These are phyloP conservation scores for Claviceps monticola DNA, from an alignment of 2,329 filamentous ascomycete species.

Conservation along the genomic window DNA sequence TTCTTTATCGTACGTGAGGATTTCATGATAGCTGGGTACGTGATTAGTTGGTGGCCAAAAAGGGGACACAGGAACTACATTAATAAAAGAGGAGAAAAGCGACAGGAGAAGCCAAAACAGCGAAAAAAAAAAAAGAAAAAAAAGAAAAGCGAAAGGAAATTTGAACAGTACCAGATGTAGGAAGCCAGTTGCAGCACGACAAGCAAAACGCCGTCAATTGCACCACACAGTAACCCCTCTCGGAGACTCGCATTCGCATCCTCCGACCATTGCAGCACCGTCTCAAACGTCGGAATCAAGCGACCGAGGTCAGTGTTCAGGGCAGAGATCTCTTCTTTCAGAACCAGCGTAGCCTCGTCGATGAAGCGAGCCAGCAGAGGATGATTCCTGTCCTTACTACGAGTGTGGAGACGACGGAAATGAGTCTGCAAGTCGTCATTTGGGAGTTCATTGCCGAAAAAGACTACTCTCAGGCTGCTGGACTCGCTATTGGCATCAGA, in stretches of 20 bases:
- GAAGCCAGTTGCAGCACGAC: constrained; percentile 24
- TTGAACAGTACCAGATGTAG: constrained; percentile 26
- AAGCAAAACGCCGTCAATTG: constrained; percentile 31
- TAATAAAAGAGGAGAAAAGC: not conserved
- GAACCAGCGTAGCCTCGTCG: not conserved
- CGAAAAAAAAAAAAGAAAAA: not conserved
- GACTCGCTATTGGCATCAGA: not conserved
- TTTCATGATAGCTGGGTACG: not conserved
- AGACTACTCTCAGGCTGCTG: not conserved
- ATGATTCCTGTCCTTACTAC: constrained; percentile 1
- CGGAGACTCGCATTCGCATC: constrained; percentile 21
- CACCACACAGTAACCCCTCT: constrained; percentile 24
- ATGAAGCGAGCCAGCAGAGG: not conserved
- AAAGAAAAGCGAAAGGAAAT: not conserved
- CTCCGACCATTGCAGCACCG: constrained; percentile 17
- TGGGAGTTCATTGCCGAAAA: constrained; percentile 4
- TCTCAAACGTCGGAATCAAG: constrained; percentile 23
- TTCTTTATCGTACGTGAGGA: not conserved
- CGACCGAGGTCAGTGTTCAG: constrained; percentile 8
- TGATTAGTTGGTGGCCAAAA: not conserved
- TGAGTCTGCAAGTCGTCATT: not conserved
- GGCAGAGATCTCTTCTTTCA: not conserved
- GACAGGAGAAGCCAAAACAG: not conserved
- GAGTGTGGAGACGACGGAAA: not conserved
- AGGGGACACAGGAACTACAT: not conserved